Evolutionary conservation across 2,329 filamentous ascomycete genomes (phyloP).

Genomic region (Waltergamsia citrina): DNA sequence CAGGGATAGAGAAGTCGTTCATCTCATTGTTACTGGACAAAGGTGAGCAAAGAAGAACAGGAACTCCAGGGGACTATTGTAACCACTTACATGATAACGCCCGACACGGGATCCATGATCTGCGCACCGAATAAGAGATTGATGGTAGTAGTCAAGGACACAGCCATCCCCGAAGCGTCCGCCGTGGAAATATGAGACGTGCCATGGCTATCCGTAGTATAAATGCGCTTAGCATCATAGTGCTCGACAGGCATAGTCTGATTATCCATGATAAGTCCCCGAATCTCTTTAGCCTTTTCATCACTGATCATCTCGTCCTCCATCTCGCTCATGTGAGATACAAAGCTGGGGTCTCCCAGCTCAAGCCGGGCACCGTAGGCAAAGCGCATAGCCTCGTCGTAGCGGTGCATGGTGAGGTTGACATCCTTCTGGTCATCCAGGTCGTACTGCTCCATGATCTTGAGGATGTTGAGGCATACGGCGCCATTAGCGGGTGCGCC

Average conservation of each 20-base stretch:
- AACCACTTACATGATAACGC: conserved; percentile 57
- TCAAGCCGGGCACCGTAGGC: conserved; percentile 72
- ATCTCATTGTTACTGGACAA: conserved; percentile 46
- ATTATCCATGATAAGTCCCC: conserved; percentile 60
- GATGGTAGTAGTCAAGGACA: conserved; percentile 78
- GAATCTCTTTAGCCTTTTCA: conserved; percentile 48
- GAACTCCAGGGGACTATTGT: conserved; percentile 13
- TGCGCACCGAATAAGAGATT: conserved; percentile 79
- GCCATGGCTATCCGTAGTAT: conserved; percentile 60
- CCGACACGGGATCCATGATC: conserved; percentile 71
- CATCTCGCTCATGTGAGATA: conserved; percentile 51
- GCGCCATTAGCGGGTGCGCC: conserved; percentile 71
- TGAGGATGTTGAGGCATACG: conserved; percentile 67
- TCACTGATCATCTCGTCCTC: conserved; percentile 60
- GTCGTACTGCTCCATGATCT: conserved; percentile 71
- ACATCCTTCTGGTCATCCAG: conserved; percentile 38
- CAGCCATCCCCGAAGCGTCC: conserved; percentile 64
- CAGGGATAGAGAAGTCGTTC: conserved; percentile 82
- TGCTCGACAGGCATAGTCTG: conserved; percentile 61
- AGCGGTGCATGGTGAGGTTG: conserved; percentile 68
- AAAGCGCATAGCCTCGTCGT: conserved; percentile 85
- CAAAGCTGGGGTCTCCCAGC: conserved; percentile 74
- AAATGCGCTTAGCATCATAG: conserved; percentile 63
- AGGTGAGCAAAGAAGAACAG: background rate
- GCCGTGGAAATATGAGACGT: conserved; percentile 66